Conservation (phyloP, 805 yeast species). For the Candida ascalaphidarum region DNA sequence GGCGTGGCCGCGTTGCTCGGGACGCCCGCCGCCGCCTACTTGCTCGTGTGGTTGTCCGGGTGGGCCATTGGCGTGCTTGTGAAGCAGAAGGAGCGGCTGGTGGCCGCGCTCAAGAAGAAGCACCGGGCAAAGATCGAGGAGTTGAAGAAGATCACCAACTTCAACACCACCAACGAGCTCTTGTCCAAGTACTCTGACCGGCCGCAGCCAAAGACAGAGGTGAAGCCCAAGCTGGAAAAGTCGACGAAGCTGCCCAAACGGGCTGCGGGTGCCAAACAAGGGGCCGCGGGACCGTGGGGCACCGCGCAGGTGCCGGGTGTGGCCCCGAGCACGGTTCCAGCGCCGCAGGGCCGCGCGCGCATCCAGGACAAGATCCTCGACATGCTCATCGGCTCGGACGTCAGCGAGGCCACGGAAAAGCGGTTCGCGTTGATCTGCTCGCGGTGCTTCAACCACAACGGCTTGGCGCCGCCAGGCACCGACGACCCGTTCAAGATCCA, state of each 20-base stretch:
- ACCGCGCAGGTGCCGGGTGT: too few relatives aligned
- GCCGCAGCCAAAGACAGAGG: too few relatives aligned
- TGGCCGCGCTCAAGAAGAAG: conserved; percentile 25
- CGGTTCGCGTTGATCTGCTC: conserved; percentile 68
- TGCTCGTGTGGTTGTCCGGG: conserved; percentile 9
- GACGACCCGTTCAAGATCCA: conserved; percentile 37
- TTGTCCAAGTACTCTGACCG: conserved; percentile 45
- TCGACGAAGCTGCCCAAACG: neutral
- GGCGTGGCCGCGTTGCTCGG: conserved; percentile 10
- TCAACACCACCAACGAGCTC: conserved; percentile 66
- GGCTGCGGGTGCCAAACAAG: neutral
- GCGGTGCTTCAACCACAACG: conserved; percentile 65
- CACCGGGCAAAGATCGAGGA: conserved; percentile 55
- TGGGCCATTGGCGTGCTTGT: conserved; percentile 11
- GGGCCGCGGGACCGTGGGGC: too few relatives aligned
- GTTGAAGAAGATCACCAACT: conserved; percentile 65
- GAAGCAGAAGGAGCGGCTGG: conserved; percentile 10
- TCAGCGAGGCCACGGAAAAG: conserved; percentile 51
- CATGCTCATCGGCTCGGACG: conserved; percentile 41
- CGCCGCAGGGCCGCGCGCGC: too few relatives aligned
- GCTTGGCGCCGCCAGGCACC: conserved; percentile 69
- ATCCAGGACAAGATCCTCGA: conserved; percentile 25
- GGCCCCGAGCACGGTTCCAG: too few relatives aligned
- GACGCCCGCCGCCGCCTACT: conserved; percentile 15
- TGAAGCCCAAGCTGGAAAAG: neutral